Evolutionary conservation across 2,329 filamentous ascomycete genomes (phyloP).

Genomic region (Clonostachys chloroleuca): DNA sequence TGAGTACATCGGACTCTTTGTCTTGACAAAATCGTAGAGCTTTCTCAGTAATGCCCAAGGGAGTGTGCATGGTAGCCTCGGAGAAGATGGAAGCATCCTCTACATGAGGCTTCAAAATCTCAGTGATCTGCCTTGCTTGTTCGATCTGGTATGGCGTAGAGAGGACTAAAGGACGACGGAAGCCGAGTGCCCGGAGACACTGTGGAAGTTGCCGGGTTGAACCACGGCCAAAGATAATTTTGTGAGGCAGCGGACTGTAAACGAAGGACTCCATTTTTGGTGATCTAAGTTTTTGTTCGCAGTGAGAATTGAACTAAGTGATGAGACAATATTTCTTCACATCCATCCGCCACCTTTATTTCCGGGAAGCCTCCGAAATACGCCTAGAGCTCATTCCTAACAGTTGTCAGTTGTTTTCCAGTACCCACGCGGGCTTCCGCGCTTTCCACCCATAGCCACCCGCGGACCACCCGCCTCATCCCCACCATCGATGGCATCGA

Average conservation of each 20-base stretch:
- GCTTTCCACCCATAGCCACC: too few species aligned
- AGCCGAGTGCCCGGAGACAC: constrained; percentile 34
- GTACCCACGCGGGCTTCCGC: too few species aligned
- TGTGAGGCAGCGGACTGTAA: constrained; percentile 44
- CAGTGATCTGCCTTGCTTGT: constrained; percentile 7
- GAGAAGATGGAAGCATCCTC: constrained; percentile 25
- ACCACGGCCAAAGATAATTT: constrained; percentile 52
- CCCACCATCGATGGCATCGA: too few species aligned
- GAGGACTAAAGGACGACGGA: constrained; percentile 48
- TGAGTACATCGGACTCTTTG: constrained; percentile 43
- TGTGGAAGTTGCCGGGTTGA: constrained; percentile 42
- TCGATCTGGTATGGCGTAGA: constrained; percentile 36
- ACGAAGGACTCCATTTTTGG: constrained; percentile 46
- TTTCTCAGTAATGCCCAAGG: constrained; percentile 48
- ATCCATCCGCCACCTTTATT: too few species aligned
- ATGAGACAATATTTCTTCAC: too few species aligned
- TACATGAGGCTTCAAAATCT: constrained; percentile 4
- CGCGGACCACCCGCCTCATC: too few species aligned
- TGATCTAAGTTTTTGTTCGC: too few species aligned
- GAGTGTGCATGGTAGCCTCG: constrained; percentile 60
- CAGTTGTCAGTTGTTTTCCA: too few species aligned
- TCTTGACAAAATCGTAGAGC: constrained; percentile 41
- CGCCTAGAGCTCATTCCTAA: too few species aligned
- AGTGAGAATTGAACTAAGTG: too few species aligned
- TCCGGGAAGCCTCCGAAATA: too few species aligned